Evolutionary conservation across 768 basidiomycete genomes (phyloP).

Genomic region (Mycena rebaudengoi): DNA sequence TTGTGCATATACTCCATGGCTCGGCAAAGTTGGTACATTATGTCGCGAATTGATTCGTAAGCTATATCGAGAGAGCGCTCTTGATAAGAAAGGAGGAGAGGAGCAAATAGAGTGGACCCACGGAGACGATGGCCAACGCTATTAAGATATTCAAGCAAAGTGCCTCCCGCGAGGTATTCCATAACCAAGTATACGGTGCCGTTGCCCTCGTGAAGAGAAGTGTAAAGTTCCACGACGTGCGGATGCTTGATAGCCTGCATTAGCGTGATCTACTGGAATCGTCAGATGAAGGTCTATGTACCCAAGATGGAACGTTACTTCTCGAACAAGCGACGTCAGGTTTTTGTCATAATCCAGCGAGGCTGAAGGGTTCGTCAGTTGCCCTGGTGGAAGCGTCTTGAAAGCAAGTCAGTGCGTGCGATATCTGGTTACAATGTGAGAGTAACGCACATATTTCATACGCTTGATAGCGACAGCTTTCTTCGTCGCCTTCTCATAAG

Average conservation of each 20-base stretch:
- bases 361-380: no score
- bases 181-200: conserved; percentile 10
- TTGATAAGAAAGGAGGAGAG: no score
- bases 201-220: background rate
- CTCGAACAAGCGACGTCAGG: no score
- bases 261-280: conserved; percentile 5
- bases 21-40: conserved; percentile 26
- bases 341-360: no score
- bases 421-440: no score
- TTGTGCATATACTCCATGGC: conserved; percentile 19
- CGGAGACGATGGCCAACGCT: conserved; percentile 13
- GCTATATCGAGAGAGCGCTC: background rate
- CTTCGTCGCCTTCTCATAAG: background rate
- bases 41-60: conserved; percentile 16
- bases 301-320: no score
- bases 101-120: no score
- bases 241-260: conserved; percentile 14
- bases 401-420: no score
- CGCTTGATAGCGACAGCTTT: conserved; percentile 19
- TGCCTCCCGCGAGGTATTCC: conserved; percentile 15
- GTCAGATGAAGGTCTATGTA: no score
- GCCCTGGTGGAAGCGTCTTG: no score
- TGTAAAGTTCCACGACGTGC: conserved; percentile 11
- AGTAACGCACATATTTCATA: conserved; percentile 9
- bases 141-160: conserved; percentile 1